These are phyloP conservation scores for Rhizoctonia solani DNA, from an alignment of 1,284 basidiomycete species.

Conservation along the genomic window DNA sequence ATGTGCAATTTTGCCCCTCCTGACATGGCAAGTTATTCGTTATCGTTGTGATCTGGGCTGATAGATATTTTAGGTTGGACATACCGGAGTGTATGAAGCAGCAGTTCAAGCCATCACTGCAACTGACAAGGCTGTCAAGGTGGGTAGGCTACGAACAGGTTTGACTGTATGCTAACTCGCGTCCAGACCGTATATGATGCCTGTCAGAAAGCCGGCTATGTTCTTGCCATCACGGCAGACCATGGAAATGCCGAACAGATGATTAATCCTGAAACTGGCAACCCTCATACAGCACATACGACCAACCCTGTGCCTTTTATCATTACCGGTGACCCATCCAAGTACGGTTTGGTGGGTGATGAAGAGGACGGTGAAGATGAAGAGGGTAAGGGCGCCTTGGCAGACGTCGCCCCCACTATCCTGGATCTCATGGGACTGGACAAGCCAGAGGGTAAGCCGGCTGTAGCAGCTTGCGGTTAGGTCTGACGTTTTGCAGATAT, in stretches of 20 bases:
- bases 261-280: slow-evolving; percentile 79
- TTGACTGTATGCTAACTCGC: not conserved
- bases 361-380: slow-evolving; percentile 51
- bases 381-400: slow-evolving; percentile 71
- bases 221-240: slow-evolving; percentile 86
- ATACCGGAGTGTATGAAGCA: slow-evolving; percentile 87
- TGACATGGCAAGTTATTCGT: slow-evolving; percentile 71
- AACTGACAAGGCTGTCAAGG: slow-evolving; percentile 82
- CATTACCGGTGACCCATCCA: slow-evolving; percentile 63
- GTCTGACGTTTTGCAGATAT: slow-evolving; percentile 51
- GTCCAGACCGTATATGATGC: slow-evolving; percentile 72
- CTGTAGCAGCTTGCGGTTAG: not conserved
- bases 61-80: slow-evolving; percentile 63
- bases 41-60: not conserved
- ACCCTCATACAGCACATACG: slow-evolving; percentile 84
- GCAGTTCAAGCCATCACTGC: slow-evolving; percentile 81
- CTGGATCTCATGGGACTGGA: slow-evolving; percentile 71
- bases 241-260: slow-evolving; percentile 94
- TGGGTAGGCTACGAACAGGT: not conserved
- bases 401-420: slow-evolving; percentile 87
- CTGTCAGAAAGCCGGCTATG: slow-evolving; percentile 80
- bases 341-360: slow-evolving; percentile 52
- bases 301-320: slow-evolving; percentile 85
- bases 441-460: slow-evolving; percentile 58
- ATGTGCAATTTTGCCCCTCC: slow-evolving; percentile 97